Percentiles rank a stretch among this genome's conserved stretches.
phyloP scores from a whole-genome alignment of 108 stramenopile species.

The Cyclotella distinguenda region DNA sequence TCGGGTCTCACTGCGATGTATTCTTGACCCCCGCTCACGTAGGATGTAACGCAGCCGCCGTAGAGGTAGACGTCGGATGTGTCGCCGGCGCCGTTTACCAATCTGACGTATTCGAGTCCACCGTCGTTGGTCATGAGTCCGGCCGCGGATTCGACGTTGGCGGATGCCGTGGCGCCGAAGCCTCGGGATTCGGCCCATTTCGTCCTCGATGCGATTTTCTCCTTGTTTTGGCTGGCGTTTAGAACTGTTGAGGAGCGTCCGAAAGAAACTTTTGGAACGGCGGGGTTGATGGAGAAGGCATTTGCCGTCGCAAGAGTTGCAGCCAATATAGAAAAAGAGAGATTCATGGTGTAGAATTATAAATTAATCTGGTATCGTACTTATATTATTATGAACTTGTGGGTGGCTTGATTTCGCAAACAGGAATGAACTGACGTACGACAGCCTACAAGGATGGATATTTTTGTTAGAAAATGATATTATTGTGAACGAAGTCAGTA shows the following conservation, averaged over 20 bases:
- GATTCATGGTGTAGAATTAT: constrained; percentile 58
- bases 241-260: background rate
- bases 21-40: constrained; percentile 75
- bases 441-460: too few relatives aligned
- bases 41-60: constrained; percentile 82
- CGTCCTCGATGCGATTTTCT: constrained; percentile 62
- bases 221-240: constrained; percentile 54
- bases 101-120: constrained; percentile 77
- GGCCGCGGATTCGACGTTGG: constrained; percentile 20
- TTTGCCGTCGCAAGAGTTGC: constrained; percentile 37
- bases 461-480: too few relatives aligned
- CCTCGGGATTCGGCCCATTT: constrained; percentile 77
- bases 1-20: constrained; percentile 95
- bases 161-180: constrained; percentile 22
- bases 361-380: too few relatives aligned
- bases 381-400: too few relatives aligned
- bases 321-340: constrained; percentile 46
- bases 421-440: too few relatives aligned
- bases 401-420: too few relatives aligned
- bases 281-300: constrained; percentile 47
- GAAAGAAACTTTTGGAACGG: constrained; percentile 1
- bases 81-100: constrained; percentile 63
- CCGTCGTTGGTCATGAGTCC: constrained; percentile 72
- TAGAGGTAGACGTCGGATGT: constrained; percentile 75
- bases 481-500: too few relatives aligned